Evolutionary conservation across 768 basidiomycete species (phyloP).

Genomic region (Lactarius indigo): DNA sequence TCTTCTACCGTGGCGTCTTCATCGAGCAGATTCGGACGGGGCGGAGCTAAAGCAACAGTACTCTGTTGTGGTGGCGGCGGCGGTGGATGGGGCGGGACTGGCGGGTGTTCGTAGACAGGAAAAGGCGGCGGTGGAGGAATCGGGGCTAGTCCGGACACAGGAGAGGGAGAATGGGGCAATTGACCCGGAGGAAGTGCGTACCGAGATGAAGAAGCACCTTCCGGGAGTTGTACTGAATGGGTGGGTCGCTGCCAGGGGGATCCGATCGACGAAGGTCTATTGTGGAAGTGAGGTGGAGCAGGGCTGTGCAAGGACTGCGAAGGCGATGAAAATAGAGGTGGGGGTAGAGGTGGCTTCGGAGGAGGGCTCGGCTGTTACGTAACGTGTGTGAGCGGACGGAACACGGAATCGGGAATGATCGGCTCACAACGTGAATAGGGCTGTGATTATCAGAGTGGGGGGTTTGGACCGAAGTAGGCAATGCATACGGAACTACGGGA

Average conservation of each 20-base stretch:
- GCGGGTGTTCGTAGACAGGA: conserved; percentile 19
- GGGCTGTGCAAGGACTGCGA: conserved; percentile 26
- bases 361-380: conserved; percentile 26
- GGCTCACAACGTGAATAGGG: conserved; percentile 14
- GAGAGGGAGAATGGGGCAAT: conserved; percentile 20
- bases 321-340: conserved; percentile 35
- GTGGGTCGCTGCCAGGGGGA: conserved; percentile 9
- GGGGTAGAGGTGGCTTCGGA: conserved; percentile 36
- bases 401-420: conserved; percentile 11
- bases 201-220: conserved; percentile 24
- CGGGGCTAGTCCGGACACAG: conserved; percentile 5
- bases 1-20: conserved; percentile 42
- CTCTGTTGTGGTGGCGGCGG: conserved; percentile 10
- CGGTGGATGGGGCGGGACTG: conserved; percentile 19
- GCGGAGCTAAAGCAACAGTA: conserved; percentile 23
- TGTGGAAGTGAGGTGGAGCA: conserved; percentile 22
- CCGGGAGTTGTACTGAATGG: conserved; percentile 4
- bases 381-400: conserved; percentile 24
- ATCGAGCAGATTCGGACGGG: conserved; percentile 61
- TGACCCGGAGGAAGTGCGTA: conserved; percentile 31
- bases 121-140: conserved; percentile 12
- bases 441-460: conserved; percentile 15
- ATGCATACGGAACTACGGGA: conserved; percentile 5
- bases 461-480: conserved; percentile 4
- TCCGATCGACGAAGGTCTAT: conserved; percentile 26